These are phyloP conservation scores for Xylariaceae sp. DNA, from an alignment of 2,329 filamentous ascomycete species.

Conservation along the genomic window DNA sequence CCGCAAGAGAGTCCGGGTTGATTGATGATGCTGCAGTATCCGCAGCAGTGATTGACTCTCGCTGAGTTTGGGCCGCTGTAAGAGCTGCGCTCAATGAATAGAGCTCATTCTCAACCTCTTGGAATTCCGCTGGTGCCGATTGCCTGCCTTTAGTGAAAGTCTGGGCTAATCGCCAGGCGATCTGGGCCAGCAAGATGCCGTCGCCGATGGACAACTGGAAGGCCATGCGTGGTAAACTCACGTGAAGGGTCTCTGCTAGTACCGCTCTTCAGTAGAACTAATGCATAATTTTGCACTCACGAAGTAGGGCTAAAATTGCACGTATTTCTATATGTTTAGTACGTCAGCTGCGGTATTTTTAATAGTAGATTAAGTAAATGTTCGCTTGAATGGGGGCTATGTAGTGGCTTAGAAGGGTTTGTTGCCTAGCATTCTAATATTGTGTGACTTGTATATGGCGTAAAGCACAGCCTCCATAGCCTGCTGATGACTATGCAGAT, in stretches of 20 bases:
- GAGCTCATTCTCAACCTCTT: conserved; percentile 41
- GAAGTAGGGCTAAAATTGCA: no score
- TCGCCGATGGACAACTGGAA: conserved; percentile 40
- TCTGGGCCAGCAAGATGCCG: conserved; percentile 37
- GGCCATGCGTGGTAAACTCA: no score
- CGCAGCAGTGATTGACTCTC: no score
- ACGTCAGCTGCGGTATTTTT: no score
- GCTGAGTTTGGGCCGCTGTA: conserved; percentile 25
- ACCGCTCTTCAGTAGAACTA: neutral
- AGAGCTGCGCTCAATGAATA: conserved; percentile 39
- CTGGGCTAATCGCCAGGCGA: conserved; percentile 36
- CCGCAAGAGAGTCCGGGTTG: neutral
- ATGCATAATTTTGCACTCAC: neutral
- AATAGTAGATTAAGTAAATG: no score
- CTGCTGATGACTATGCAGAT: no score
- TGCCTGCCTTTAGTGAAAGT: conserved; percentile 39
- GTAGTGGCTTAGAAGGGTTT: no score
- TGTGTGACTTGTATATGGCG: no score
- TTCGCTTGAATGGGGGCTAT: no score
- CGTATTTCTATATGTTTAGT: no score
- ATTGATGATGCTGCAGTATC: neutral
- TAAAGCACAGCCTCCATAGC: no score
- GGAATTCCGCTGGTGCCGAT: conserved; percentile 40
- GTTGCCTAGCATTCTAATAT: no score
- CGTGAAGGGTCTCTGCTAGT: neutral